phyloP scores from a whole-genome alignment of 495 filamentous ascomycete species.

The Lasiosphaeria miniovina region DNA sequence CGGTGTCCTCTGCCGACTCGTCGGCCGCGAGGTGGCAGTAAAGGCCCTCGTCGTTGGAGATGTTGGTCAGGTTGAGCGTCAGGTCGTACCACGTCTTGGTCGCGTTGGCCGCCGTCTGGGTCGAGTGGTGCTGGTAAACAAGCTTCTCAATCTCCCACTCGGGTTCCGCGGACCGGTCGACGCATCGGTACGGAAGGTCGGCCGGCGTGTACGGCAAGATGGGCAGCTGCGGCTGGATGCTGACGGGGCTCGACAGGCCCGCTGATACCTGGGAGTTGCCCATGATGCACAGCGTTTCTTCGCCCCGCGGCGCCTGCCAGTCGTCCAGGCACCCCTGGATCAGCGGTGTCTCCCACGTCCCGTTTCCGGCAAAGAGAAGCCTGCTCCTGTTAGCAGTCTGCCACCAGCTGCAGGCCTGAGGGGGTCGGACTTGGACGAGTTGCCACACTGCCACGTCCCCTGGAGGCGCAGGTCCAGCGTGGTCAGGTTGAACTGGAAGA shows the following conservation, averaged over 20 bases:
- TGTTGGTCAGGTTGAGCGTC: slow-evolving; percentile 17
- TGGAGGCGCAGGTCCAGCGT: slow-evolving; percentile 17
- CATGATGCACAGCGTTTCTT: slow-evolving; percentile 24
- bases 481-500: slow-evolving; percentile 22
- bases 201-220: slow-evolving; percentile 18
- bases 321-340: slow-evolving; percentile 24
- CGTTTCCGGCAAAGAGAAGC: slow-evolving; percentile 17
- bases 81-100: slow-evolving; percentile 10
- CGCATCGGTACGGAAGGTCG: slow-evolving; percentile 16
- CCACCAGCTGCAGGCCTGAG: not conserved
- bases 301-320: slow-evolving; percentile 15
- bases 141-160: slow-evolving; percentile 21
- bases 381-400: not conserved
- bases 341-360: slow-evolving; percentile 18
- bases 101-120: not conserved
- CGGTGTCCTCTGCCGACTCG: not conserved
- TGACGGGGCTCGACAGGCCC: slow-evolving; percentile 16
- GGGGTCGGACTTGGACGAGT: slow-evolving; percentile 8
- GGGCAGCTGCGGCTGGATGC: slow-evolving; percentile 23
- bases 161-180: slow-evolving; percentile 19
- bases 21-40: slow-evolving; percentile 14
- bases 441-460: slow-evolving; percentile 19
- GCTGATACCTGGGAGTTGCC: slow-evolving; percentile 24
- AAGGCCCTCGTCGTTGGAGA: slow-evolving; percentile 14
- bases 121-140: slow-evolving; percentile 10